Evolutionary conservation across 2,329 filamentous ascomycete species (phyloP).

Genomic region (Diaporthe sp.): DNA sequence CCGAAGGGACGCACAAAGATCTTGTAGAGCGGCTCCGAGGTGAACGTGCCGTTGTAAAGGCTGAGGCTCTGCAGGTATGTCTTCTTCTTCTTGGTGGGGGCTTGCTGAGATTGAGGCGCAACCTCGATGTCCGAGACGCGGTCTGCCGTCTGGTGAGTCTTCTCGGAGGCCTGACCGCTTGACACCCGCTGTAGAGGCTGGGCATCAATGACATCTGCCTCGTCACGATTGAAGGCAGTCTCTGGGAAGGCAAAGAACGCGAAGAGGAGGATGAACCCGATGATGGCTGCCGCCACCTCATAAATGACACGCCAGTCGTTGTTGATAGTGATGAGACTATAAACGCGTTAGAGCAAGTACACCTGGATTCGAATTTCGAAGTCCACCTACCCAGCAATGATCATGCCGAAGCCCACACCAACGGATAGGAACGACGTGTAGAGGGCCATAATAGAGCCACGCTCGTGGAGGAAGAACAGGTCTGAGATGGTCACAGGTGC

Average conservation of each 20-base stretch:
- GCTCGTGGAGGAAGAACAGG: slow-evolving; percentile 70
- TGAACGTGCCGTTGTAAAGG: slow-evolving; percentile 58
- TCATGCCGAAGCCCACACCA: slow-evolving; percentile 58
- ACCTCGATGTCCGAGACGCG: slow-evolving; percentile 42
- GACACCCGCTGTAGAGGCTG: slow-evolving; percentile 41
- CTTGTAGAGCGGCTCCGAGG: slow-evolving; percentile 61
- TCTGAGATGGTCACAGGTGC: slow-evolving; percentile 67
- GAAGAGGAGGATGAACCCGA: slow-evolving; percentile 62
- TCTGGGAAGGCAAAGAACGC: slow-evolving; percentile 69
- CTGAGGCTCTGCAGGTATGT: slow-evolving; percentile 54
- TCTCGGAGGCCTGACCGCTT: slow-evolving; percentile 41
- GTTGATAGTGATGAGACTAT: slow-evolving; percentile 62
- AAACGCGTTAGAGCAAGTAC: slow-evolving; percentile 34
- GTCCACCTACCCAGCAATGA: slow-evolving; percentile 55
- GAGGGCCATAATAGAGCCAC: slow-evolving; percentile 64
- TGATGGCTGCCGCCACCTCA: slow-evolving; percentile 63
- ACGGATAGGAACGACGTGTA: slow-evolving; percentile 58
- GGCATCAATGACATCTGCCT: slow-evolving; percentile 40
- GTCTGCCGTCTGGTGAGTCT: slow-evolving; percentile 37
- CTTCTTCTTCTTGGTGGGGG: slow-evolving; percentile 44
- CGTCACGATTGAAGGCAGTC: slow-evolving; percentile 60
- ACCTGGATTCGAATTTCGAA: background rate
- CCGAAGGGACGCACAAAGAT: slow-evolving; percentile 65
- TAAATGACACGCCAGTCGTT: slow-evolving; percentile 67
- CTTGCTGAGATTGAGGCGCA: background rate